Evolutionary conservation across 2,329 filamentous ascomycete genomes (phyloP), one percentile per base, ranked within the genome.

Genomic region (Pseudogymnoascus sp.): DNA sequence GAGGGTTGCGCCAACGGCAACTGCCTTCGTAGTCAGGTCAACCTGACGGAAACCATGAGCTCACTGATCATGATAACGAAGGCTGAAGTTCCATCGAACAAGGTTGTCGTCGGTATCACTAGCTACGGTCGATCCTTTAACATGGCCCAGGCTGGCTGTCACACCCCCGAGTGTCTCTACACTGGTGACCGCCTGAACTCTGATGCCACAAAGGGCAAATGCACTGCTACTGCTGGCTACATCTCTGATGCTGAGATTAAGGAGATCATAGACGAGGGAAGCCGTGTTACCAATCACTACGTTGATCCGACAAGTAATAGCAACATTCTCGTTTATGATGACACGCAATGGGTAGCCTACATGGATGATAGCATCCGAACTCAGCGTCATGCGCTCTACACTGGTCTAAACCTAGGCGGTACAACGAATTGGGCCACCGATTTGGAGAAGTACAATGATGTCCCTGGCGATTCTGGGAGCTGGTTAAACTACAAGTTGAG

Each of bases 41-140:
- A 78, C 66, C 31, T 69, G 25, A 78, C 76, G 0, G 75, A 77
- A 62, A 77, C 73, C 0, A 61, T 67, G 3, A 61, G 67, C 3
- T 65, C 75, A 0, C 65, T 78, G 0, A 65, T 71, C 18, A 78
- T 78, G 73, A 71, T 77, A 60, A 79, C 76, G 6, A 74, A 76
- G 38, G 72, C 72, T 11, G 68, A 70, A 7, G 68, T 74, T 8
- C 62, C 66, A 1, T 64, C 68, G 0, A 69, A 67, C 63, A 73
- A 74, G 64, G 64, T 76, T 7, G 36, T 73, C 5, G 71, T 76
- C 8, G 74, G 75, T 12, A 68, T 73, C 2, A 18, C 70, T 0
- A 73, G 72, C 66, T 77, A 76, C 66, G 73, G 73, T 1, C 68
- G 75, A 0, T 70, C 70, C 0, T 77, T 75, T 63, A 61, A 70